Base-by-base conservation (phyloP, 164 flowering plant species). In the Sextonia rubra region DNA sequence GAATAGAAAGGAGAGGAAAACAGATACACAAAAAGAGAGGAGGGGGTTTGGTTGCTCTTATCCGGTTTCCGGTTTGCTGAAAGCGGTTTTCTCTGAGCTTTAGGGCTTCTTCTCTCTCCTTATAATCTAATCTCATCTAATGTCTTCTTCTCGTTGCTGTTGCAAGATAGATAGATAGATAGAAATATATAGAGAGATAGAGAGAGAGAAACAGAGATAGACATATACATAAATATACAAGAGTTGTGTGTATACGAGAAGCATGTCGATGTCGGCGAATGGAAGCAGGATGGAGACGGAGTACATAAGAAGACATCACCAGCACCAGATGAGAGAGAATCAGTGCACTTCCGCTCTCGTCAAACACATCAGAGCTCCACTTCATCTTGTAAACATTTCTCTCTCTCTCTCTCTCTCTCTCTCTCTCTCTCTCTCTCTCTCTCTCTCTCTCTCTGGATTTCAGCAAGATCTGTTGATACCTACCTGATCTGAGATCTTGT, bases 291-390 rank as follows among this genome's bases (percentile, higher is more conserved):
- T 61, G 77, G 89, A 82, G 77, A 47, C 71, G 22, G 92, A 89
- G 72, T 84, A 79, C 76, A 79, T 85, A 49, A 25, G 82, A 75
- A 85, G 86, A 67, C 85, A 85, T 71, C 94, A 90, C 71, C 77
- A 71, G 74, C 92, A 90, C 62, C 84, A 88, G 60, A 78, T 72
- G n/a, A 77, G 72, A 4, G 87, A 79, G 25, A 80, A 86, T 72
- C 94, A 90, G 87, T 88, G 92, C 71, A 80, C 79, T 55, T 88
- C 94, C 3, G 79, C 85, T 61, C 83, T 90, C 27, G 80, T 82
- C 52, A 88, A 87, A 69, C 92, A 85, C 80, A 86, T 90, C 88
- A 86, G 76, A 66, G 92, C 94, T 69, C 92, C 92, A 14, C 82
- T 87, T 78, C 89, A 63, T 75, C 92, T 90, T 49, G 94, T 90